Conservation (phyloP, 2,329 filamentous ascomycete species). For the Ophiostoma populinum region DNA sequence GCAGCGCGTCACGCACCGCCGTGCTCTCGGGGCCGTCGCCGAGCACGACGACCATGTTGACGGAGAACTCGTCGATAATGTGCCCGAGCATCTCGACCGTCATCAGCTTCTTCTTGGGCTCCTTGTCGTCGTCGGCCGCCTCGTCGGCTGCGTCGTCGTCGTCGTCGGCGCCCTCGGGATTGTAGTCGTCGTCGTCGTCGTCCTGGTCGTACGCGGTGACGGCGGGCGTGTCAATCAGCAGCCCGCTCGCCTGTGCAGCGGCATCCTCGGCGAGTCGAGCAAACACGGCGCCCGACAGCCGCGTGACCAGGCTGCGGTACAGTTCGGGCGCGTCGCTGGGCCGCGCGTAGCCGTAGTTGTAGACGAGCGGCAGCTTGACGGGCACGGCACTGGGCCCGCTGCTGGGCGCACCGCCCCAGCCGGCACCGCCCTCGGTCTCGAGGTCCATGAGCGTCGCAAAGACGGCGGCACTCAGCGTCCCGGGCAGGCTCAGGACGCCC, state of each 20-base stretch:
- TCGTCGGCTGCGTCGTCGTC: neutral
- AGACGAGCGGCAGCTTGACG: conserved; percentile 81
- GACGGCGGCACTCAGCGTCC: conserved; percentile 70
- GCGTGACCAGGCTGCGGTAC: conserved; percentile 57
- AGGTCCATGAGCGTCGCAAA: conserved; percentile 79
- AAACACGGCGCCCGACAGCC: conserved; percentile 62
- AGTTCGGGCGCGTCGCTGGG: conserved; percentile 56
- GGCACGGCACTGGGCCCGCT: conserved; percentile 77
- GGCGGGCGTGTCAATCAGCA: conserved; percentile 73
- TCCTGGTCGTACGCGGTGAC: conserved; percentile 34
- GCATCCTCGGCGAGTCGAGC: conserved; percentile 62
- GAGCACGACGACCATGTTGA: conserved; percentile 68
- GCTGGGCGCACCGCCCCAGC: conserved; percentile 80
- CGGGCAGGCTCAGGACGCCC: conserved; percentile 59
- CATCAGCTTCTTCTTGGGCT: conserved; percentile 18
- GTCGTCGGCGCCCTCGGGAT: neutral
- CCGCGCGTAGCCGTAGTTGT: conserved; percentile 63
- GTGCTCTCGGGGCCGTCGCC: conserved; percentile 38
- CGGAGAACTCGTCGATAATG: conserved; percentile 45
- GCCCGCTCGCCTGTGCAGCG: conserved; percentile 52
- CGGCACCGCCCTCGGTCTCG: conserved; percentile 50
- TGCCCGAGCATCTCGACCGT: conserved; percentile 67
- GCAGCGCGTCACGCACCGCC: conserved; percentile 56
- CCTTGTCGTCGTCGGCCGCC: neutral
- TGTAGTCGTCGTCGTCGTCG: neutral